Evolutionary conservation across 805 yeast genomes (phyloP).

Genomic region (Candida tammaniensis): DNA sequence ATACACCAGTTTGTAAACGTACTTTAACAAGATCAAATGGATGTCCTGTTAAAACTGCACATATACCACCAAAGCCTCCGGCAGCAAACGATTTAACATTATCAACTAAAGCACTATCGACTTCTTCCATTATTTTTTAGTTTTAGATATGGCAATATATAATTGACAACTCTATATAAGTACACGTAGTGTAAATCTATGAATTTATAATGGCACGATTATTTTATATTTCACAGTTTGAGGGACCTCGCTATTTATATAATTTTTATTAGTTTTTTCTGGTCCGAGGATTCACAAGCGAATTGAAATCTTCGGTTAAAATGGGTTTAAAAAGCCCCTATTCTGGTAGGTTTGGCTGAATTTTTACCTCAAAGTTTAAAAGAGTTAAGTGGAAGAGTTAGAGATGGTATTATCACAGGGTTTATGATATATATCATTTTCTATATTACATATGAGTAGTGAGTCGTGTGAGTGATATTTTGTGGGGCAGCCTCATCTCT

Average conservation of each 20-base stretch:
- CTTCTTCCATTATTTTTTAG: conserved; percentile 35
- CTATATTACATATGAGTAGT: neutral
- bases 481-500: conserved; percentile 13
- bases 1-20: conserved; percentile 81
- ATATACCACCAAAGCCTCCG: conserved; percentile 96
- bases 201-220: too few species aligned
- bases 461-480: conserved; percentile 5
- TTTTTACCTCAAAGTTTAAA: neutral
- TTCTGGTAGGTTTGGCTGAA: too few species aligned
- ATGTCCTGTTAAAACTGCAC: conserved; percentile 90
- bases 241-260: conserved; percentile 2
- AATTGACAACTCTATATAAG: too few species aligned
- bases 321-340: too few species aligned
- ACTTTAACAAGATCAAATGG: conserved; percentile 95
- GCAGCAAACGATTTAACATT: conserved; percentile 85
- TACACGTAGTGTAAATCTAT: too few species aligned
- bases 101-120: conserved; percentile 54
- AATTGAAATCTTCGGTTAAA: neutral
- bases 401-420: neutral
- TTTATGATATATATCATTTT: too few species aligned
- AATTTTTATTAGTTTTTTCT: conserved; percentile 1
- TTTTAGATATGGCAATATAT: too few species aligned
- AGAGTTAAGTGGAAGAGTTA: neutral
- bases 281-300: conserved; percentile 6
- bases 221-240: too few species aligned